These are phyloP conservation scores for Cutaneotrichosporon curvatum DNA, from an alignment of 1,284 basidiomycete species.

Conservation along the genomic window DNA sequence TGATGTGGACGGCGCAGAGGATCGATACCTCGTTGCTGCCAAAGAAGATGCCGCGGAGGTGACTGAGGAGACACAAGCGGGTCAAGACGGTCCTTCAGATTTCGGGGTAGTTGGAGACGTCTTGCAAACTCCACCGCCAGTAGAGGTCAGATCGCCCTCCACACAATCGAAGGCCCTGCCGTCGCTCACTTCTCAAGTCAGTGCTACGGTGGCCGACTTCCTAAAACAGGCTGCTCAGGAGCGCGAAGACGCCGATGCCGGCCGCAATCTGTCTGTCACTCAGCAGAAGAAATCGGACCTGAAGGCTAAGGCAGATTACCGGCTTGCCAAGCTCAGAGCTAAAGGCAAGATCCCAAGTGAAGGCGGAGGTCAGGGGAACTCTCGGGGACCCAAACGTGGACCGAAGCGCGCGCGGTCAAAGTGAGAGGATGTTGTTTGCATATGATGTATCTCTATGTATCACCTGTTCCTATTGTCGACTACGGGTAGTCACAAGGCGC, in stretches of 20 bases:
- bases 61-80: too few species aligned
- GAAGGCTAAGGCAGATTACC: slow-evolving; percentile 8
- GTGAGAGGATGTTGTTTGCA: too few species aligned
- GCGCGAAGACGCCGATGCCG: slow-evolving; percentile 15
- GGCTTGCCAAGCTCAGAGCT: slow-evolving; percentile 6
- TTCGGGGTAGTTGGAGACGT: too few species aligned
- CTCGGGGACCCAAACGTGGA: too few species aligned
- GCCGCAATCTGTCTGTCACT: slow-evolving; percentile 8
- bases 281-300: slow-evolving; percentile 16
- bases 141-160: too few species aligned
- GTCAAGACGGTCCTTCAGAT: too few species aligned
- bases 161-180: neutral
- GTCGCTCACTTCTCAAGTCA: neutral
- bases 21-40: slow-evolving; percentile 2
- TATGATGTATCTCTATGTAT: neutral
- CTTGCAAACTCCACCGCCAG: too few species aligned
- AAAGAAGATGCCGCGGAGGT: too few species aligned
- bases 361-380: too few species aligned
- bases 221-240: slow-evolving; percentile 6
- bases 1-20: slow-evolving; percentile 35
- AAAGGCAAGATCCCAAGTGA: neutral
- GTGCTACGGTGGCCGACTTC: slow-evolving; percentile 4
- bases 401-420: too few species aligned
- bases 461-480: neutral
- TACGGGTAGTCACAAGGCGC: neutral